Base-by-base conservation (phyloP, 495 filamentous ascomycete species). In the Paragyromitra xinjiangensis region DNA sequence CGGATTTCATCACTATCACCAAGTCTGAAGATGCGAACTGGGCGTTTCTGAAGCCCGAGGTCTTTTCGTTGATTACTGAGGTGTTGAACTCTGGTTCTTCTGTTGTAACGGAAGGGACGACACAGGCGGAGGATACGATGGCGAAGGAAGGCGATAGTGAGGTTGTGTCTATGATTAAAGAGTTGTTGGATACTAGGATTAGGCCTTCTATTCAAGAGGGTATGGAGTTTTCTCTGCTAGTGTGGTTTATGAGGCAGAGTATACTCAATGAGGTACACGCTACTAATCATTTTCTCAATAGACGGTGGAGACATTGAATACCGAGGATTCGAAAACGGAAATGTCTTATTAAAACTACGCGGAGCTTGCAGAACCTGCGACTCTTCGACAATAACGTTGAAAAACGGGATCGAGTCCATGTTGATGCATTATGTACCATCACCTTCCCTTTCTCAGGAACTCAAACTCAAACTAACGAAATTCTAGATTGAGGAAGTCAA, bases 401-500 rank as follows among this genome's bases (percentile, higher is more conserved):
- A 93, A 86, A 98, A 95, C 83, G 95, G 95, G 9, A 99, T 99
- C 82, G 96, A 99, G 86, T 92, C 91, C 56, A 97, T 98, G 94
- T 84, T 98, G 81, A 97, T 97, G 94, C 85, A 87, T 81, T 87
- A 87, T 83, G 86, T 88, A 71, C 84, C 85, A 86, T 58, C 64
- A 70, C 84, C 85, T 86, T 58, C 64, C 51, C 73, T 63, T 14
- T 0, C 40, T 9, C 48, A 0, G 29, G 44, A 24, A n/a, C 5
- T 9, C 22, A 6, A 22, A 29, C 37, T 8, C 48, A 44, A 78
- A 53, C 34, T 71, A 40, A 77, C 67, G 37, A 34, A 59, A 19
- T 61, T 78, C 22, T 78, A 95, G 93, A 97, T 99, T 77, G 94
- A 97, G 83, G 95, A 98, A 83, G 95, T 99, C 19, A 89, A 97